A percentile compares a stretch with the other conserved stretches of the same genome.
These are phyloP conservation scores for Pythium periplocum DNA, from an alignment of 352 stramenopile species.

Conservation along the genomic window DNA sequence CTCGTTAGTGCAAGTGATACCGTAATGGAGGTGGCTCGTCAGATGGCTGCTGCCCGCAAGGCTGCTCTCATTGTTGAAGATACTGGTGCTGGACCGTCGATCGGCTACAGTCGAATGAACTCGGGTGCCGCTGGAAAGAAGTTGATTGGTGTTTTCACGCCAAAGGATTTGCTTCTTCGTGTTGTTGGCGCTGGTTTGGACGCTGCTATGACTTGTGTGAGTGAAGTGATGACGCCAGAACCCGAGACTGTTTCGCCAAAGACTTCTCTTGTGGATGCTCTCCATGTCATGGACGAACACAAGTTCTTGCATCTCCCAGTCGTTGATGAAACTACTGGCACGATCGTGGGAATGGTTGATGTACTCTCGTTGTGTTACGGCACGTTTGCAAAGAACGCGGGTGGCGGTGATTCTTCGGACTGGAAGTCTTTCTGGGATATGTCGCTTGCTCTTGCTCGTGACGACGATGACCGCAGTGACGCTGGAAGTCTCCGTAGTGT, in stretches of 20 bases:
- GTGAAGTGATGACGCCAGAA: slow-evolving; percentile 95
- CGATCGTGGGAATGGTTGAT: slow-evolving; percentile 83
- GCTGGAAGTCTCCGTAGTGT: slow-evolving; percentile 38
- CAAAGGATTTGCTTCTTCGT: slow-evolving; percentile 96
- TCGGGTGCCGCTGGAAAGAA: slow-evolving; percentile 49
- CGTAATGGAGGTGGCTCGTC: slow-evolving; percentile 80
- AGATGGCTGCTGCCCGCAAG: slow-evolving; percentile 82
- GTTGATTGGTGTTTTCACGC: slow-evolving; percentile 96
- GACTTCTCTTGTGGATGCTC: slow-evolving; percentile 93
- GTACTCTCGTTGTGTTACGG: slow-evolving; percentile 87
- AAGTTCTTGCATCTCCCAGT: slow-evolving; percentile 97
- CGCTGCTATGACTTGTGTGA: slow-evolving; percentile 86
- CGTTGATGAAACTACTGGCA: slow-evolving; percentile 73
- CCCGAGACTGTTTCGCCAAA: slow-evolving; percentile 91
- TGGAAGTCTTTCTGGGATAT: slow-evolving; percentile 89
- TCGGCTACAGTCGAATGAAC: slow-evolving; percentile 11
- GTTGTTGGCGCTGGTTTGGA: slow-evolving; percentile 91
- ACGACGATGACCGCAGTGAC: slow-evolving; percentile 73
- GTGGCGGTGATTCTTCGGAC: slow-evolving; percentile 55
- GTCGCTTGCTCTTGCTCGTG: slow-evolving; percentile 67
- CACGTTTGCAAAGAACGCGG: slow-evolving; percentile 71
- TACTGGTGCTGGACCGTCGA: slow-evolving; percentile 1
- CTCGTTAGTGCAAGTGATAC: slow-evolving; percentile 73
- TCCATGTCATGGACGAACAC: slow-evolving; percentile 98
- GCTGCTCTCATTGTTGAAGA: slow-evolving; percentile 80